Base-by-base conservation (phyloP, 208 protist species). In the Leishmania tropica region DNA sequence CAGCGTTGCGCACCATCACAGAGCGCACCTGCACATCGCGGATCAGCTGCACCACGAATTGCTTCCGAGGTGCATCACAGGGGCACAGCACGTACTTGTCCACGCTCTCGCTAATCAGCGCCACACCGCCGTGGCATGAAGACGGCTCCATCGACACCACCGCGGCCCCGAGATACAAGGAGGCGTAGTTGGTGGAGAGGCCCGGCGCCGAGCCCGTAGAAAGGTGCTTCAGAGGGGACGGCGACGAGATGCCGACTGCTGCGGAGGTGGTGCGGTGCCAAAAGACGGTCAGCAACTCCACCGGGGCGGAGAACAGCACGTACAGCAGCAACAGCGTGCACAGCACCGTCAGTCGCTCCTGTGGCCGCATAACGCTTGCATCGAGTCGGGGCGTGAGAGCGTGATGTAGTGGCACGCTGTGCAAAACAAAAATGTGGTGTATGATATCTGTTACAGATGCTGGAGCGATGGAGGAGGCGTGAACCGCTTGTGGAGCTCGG, bases 21-120 rank as follows among this genome's bases (percentile, higher is more conserved):
- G 76, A 48, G n/a, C 76, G 76, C 58, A 79, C 76, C 76, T 79
- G 60, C 60, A 79, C 76, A 71, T 79, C 76, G 40, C 76, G 54
- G 60, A 79, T 79, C 21, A 79, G 47, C 76, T 79, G 76, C 58
- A 79, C 42, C 21, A 71, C 60, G 13, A 79, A 79, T 45, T 79
- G 76, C 76, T 79, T 79, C 40, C 76, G 58, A 48, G 76, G 45
- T 19, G 76, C 76, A 56, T 53, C 62, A n/a, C 76, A 79, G 21
- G 76, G 76, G 60, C 76, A 79, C 40, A 79, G 62, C 62, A 79
- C 76, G 47, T 79, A 79, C 17, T 60, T 79, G 37, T 79, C 62
- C n/a, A 40, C 58, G 62, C 76, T 79, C 42, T 72, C 76, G 60
- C 76, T 79, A 58, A 81, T 81, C 21, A 81, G 64, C 35, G 78